A percentile compares a stretch with the other conserved stretches of the same genome.
These are phyloP conservation scores for Endoconidiophora polonica DNA, from an alignment of 2,329 filamentous ascomycete species.

Conservation along the genomic window DNA sequence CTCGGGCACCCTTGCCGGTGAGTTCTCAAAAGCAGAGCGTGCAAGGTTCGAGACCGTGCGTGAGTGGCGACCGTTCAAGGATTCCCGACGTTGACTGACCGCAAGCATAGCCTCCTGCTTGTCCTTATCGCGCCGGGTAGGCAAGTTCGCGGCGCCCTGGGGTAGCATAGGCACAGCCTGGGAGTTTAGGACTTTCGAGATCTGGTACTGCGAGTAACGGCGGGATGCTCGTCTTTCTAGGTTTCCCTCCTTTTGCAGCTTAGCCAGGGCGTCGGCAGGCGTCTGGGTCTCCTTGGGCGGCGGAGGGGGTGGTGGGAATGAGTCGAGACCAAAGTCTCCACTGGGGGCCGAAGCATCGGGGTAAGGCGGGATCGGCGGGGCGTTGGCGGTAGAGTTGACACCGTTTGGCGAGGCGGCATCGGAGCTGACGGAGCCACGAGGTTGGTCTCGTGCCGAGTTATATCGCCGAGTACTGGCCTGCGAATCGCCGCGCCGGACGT, in stretches of 20 bases:
- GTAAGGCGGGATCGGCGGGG: conserved; percentile 58
- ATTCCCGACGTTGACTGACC: conserved; percentile 37
- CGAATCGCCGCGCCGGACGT: conserved; percentile 18
- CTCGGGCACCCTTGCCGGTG: conserved; percentile 4
- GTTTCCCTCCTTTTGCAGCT: conserved; percentile 79
- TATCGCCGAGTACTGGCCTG: conserved; percentile 31
- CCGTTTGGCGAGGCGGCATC: conserved; percentile 44
- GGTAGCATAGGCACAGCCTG: conserved; percentile 73
- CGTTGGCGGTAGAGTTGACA: conserved; percentile 56
- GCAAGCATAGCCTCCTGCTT: conserved; percentile 62
- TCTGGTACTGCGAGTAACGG: conserved; percentile 91
- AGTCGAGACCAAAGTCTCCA: conserved; percentile 39
- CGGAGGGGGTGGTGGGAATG: conserved; percentile 42
- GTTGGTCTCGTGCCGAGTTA: conserved; percentile 33
- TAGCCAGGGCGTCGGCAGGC: conserved; percentile 55
- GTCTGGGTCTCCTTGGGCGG: conserved; percentile 51
- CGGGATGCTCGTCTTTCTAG: conserved; percentile 83
- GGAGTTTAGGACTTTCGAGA: conserved; percentile 78
- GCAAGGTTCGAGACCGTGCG: conserved; percentile 31
- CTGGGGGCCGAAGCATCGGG: conserved; percentile 37
- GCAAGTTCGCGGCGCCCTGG: conserved; percentile 63
- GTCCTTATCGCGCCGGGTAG: conserved; percentile 59
- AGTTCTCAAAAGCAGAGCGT: conserved; percentile 16
- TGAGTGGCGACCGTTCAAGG: conserved; percentile 23
- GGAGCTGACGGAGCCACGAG: conserved; percentile 20